phyloP scores from a whole-genome alignment of 805 yeast species.

The Zygosaccharomyces siamensis region DNA sequence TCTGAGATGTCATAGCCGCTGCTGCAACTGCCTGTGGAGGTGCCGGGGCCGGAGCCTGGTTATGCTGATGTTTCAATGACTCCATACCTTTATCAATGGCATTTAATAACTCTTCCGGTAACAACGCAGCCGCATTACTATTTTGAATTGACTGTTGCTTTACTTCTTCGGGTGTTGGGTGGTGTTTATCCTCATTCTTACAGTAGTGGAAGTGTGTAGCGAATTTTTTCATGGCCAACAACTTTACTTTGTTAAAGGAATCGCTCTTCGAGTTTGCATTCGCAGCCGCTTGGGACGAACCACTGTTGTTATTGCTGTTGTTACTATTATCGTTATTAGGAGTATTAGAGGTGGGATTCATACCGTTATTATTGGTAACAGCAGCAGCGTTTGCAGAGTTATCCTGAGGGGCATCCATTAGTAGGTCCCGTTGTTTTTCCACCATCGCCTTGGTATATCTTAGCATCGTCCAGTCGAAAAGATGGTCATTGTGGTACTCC shows the following conservation, averaged over 20 bases:
- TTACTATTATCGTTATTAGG: constrained; percentile 16
- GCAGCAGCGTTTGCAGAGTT: not conserved
- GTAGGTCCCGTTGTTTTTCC: constrained; percentile 28
- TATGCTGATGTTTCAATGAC: constrained; percentile 24
- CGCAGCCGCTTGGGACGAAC: constrained; percentile 3
- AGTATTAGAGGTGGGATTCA: constrained; percentile 10
- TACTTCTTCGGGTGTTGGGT: constrained; percentile 35
- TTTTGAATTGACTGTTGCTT: constrained; percentile 31
- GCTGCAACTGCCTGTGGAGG: constrained; percentile 16
- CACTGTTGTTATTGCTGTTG: constrained; percentile 7
- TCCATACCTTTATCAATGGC: constrained; percentile 34
- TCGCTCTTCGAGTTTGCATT: constrained; percentile 25
- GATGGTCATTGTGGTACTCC: constrained; percentile 86
- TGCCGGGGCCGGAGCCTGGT: constrained; percentile 11
- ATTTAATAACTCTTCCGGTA: constrained; percentile 28
- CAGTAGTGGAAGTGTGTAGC: constrained; percentile 37
- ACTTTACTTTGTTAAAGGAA: constrained; percentile 33
- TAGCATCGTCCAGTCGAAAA: constrained; percentile 90
- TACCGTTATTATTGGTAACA: constrained; percentile 6
- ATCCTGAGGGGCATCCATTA: constrained; percentile 12
- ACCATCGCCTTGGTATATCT: constrained; percentile 37
- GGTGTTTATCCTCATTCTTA: constrained; percentile 29
- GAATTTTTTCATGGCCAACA: constrained; percentile 35
- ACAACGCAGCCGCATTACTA: constrained; percentile 24
- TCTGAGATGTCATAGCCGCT: constrained; percentile 10